phyloP scores from a whole-genome alignment of 129 eudicot genomes.

The Lactuca saligna region DNA sequence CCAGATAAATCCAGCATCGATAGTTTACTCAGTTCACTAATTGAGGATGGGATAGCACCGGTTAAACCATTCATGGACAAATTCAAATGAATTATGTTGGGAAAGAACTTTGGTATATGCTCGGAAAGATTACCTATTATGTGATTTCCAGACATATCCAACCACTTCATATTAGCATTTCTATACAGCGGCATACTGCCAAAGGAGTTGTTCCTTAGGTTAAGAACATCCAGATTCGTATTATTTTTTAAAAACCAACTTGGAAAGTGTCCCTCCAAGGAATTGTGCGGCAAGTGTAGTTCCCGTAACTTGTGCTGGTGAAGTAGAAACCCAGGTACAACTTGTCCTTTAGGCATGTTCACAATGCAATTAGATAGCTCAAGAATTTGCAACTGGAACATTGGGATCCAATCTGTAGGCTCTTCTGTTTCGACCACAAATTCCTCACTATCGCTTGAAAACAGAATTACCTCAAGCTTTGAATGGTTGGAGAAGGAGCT shows the following conservation, averaged over 20 bases:
- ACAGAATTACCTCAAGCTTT: constrained; percentile 23
- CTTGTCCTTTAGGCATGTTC: constrained; percentile 1
- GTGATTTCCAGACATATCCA: not conserved
- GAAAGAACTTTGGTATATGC: not conserved
- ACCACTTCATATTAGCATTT: not conserved
- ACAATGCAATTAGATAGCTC: constrained; percentile 18
- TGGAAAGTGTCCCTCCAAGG: constrained; percentile 30
- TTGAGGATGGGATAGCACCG: not conserved
- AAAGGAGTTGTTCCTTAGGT: constrained; percentile 22
- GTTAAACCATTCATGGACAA: not conserved
- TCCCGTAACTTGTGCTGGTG: constrained; percentile 18
- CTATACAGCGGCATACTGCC: not conserved
- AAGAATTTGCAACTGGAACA: constrained; percentile 35
- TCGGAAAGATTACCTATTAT: not conserved
- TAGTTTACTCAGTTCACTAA: not conserved
- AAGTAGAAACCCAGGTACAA: constrained; percentile 31
- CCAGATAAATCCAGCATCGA: not conserved
- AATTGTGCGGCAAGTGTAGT: constrained; percentile 25
- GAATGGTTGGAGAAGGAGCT: constrained; percentile 24
- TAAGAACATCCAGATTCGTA: constrained; percentile 3
- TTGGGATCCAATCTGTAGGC: constrained; percentile 24
- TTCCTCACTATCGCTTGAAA: not conserved
- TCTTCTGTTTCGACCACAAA: constrained; percentile 27
- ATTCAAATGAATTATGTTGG: not conserved
- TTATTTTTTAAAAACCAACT: constrained; percentile 32